These are phyloP conservation scores for Fusarium sp. DNA, from an alignment of 2,329 filamentous ascomycete genomes.

Conservation along the genomic window DNA sequence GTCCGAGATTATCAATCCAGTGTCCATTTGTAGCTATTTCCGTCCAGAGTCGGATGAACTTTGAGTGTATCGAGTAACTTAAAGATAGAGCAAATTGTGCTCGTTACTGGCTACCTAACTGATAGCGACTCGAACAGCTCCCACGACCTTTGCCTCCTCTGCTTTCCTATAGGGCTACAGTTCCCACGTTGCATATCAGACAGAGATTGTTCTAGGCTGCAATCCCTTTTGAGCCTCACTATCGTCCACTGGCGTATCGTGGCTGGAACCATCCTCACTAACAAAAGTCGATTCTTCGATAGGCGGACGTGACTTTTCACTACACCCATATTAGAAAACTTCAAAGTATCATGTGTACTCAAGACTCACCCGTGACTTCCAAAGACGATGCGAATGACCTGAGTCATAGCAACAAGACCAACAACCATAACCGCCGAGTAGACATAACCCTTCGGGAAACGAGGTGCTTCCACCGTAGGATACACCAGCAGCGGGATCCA, in stretches of 20 bases:
- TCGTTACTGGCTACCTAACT: background rate
- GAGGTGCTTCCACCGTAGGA: conserved; percentile 29
- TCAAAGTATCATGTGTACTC: no score
- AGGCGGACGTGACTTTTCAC: conserved; percentile 10
- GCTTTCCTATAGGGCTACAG: background rate
- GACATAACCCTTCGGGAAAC: conserved; percentile 26
- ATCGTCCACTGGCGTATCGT: background rate
- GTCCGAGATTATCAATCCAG: background rate
- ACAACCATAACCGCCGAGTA: conserved; percentile 31
- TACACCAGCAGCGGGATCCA: conserved; percentile 33
- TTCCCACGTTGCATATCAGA: background rate
- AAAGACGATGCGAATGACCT: conserved; percentile 27
- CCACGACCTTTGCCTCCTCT: background rate
- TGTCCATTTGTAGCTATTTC: background rate
- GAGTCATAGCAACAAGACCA: conserved; percentile 21
- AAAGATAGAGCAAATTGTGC: background rate
- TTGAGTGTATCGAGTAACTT: background rate
- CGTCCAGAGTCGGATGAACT: background rate
- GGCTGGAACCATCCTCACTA: background rate
- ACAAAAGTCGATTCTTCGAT: background rate
- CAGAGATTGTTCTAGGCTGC: background rate
- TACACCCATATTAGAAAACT: background rate
- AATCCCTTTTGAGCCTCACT: background rate
- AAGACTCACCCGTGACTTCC: conserved; percentile 25
- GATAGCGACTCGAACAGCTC: background rate